Conservation (phyloP, 116 monocot genomes). For the Posidonia oceanica region DNA sequence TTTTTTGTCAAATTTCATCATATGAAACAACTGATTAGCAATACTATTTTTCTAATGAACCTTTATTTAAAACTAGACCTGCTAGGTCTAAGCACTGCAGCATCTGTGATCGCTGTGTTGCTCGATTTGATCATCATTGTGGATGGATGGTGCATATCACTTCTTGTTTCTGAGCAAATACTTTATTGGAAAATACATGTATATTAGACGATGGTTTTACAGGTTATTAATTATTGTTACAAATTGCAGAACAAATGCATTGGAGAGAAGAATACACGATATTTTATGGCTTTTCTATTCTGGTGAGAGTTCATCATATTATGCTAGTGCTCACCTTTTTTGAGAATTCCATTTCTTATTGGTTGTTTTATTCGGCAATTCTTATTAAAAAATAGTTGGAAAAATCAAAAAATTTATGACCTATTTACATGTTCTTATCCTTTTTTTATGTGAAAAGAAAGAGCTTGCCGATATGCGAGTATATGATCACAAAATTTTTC, state of each 20-base stretch:
- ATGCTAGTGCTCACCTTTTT: not conserved
- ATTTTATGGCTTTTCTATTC: slow-evolving; percentile 80
- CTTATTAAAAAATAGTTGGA: too few relatives aligned
- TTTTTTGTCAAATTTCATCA: slow-evolving; percentile 1
- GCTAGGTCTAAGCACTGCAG: slow-evolving; percentile 95
- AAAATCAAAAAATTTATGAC: too few relatives aligned
- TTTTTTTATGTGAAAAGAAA: too few relatives aligned
- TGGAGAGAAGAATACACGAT: slow-evolving; percentile 88
- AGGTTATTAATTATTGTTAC: not conserved
- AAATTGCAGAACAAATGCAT: slow-evolving; percentile 93
- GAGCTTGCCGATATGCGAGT: too few relatives aligned
- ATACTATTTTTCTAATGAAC: slow-evolving; percentile 10
- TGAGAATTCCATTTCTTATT: not conserved
- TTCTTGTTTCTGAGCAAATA: not conserved
- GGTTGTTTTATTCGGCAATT: not conserved
- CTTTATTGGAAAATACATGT: not conserved
- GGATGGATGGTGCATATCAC: slow-evolving; percentile 78
- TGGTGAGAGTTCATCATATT: slow-evolving; percentile 38
- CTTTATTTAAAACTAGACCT: slow-evolving; percentile 50
- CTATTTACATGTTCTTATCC: too few relatives aligned
- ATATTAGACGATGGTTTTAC: not conserved
- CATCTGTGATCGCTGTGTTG: slow-evolving; percentile 87
- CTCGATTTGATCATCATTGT: slow-evolving; percentile 94
- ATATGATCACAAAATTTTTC: too few relatives aligned
- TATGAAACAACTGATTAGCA: not conserved